Percentiles rank a stretch among this genome's conserved stretches.
Evolutionary conservation across 306 rosid genomes (phyloP).

Genomic region (Trifolium dubium): DNA sequence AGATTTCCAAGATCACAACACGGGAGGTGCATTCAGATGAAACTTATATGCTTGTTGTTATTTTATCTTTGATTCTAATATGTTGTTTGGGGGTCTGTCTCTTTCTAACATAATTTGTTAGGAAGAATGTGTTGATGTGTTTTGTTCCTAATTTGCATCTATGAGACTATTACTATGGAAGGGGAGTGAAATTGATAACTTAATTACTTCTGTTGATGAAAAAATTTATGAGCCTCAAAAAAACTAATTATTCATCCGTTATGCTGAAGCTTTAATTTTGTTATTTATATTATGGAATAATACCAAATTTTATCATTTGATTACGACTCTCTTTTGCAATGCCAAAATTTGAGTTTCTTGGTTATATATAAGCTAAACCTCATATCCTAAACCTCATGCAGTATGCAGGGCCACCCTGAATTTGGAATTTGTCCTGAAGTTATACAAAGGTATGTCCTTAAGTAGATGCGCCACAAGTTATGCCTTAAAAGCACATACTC

Average conservation of each 20-base stretch:
- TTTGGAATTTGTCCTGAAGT: too few species aligned
- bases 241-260: not conserved
- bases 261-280: not conserved
- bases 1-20: constrained; percentile 73
- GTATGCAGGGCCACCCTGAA: too few species aligned
- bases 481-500: too few species aligned
- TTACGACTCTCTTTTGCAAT: too few species aligned
- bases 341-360: too few species aligned
- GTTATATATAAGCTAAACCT: too few species aligned
- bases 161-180: constrained; percentile 5
- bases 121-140: constrained; percentile 36
- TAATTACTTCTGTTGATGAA: constrained; percentile 1
- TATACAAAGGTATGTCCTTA: too few species aligned
- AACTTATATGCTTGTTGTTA: constrained; percentile 6
- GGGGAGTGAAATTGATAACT: constrained; percentile 24
- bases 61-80: too few species aligned
- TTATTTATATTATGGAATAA: not conserved
- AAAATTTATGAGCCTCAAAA: too few species aligned
- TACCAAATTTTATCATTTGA: too few species aligned
- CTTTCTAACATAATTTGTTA: constrained; percentile 28
- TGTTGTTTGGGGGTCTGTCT: not conserved
- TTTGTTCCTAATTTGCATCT: constrained; percentile 1
- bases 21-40: constrained; percentile 26
- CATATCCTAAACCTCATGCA: too few species aligned
- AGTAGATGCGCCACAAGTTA: too few species aligned